A percentile compares a stretch with the other conserved stretches of the same genome.
phyloP scores from a whole-genome alignment of 176 grass and related monocot species.

The Secale cereale region DNA sequence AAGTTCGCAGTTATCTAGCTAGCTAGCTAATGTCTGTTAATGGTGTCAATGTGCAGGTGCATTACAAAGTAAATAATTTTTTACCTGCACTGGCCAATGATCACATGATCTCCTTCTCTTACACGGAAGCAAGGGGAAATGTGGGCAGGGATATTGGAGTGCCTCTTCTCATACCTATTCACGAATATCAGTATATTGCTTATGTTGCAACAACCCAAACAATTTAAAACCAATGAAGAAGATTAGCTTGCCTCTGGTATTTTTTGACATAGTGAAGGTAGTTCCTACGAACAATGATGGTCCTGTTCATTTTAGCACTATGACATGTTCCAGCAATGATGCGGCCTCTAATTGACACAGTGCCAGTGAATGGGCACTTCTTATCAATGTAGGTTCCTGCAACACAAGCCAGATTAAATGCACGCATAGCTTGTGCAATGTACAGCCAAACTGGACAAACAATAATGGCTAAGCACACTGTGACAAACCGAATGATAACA shows the following conservation, averaged over 20 bases:
- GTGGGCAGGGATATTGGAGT: slow-evolving; percentile 25
- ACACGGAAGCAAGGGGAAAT: slow-evolving; percentile 24
- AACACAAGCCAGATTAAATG: not conserved
- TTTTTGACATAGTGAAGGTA: slow-evolving; percentile 32
- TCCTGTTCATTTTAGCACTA: slow-evolving; percentile 26
- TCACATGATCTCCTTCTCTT: slow-evolving; percentile 19
- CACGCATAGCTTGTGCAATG: not conserved
- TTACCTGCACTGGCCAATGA: slow-evolving; percentile 28
- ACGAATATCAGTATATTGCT: not conserved
- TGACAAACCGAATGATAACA: not conserved
- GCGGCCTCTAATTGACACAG: slow-evolving; percentile 8
- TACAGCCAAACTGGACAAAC: not conserved
- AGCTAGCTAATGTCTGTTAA: not conserved
- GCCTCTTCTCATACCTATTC: slow-evolving; percentile 32
- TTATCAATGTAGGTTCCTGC: slow-evolving; percentile 32
- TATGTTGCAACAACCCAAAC: not conserved
- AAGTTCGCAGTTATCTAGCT: not conserved
- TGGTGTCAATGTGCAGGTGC: not conserved
- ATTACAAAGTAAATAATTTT: not conserved
- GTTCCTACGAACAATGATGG: slow-evolving; percentile 21
- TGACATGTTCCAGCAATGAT: slow-evolving; percentile 18
- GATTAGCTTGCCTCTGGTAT: slow-evolving; percentile 15
- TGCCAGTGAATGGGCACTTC: slow-evolving; percentile 13
- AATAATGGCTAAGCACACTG: not conserved
- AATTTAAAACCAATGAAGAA: not conserved